A percentile compares a stretch with the other conserved stretches of the same genome.
These are phyloP conservation scores for Microstegium vimineum DNA, from an alignment of 176 grass and related monocot genomes.

Conservation along the genomic window DNA sequence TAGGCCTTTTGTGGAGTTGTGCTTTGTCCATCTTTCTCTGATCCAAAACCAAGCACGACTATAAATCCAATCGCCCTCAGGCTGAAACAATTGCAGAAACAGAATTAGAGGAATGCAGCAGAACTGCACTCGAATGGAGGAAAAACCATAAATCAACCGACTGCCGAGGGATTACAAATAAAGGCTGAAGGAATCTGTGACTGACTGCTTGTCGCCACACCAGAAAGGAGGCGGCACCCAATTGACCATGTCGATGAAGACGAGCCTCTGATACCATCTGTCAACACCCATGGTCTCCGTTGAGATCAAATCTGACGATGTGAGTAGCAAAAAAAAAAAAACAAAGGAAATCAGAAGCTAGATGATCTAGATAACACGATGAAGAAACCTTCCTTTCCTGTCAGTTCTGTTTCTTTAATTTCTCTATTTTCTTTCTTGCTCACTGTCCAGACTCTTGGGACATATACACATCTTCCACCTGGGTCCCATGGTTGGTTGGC, in stretches of 20 bases:
- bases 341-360: not conserved
- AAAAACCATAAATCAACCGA: not conserved
- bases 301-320: not conserved
- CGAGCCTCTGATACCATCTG: not conserved
- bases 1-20: not conserved
- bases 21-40: not conserved
- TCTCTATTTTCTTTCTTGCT: not conserved
- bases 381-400: not conserved
- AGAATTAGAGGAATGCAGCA: not conserved
- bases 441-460: not conserved
- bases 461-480: not conserved
- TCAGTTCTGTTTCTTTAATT: not conserved
- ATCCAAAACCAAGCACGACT: not conserved
- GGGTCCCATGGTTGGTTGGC: not conserved
- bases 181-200: not conserved
- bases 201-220: not conserved
- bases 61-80: not conserved
- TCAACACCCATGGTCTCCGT: not conserved
- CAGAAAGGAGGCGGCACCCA: not conserved
- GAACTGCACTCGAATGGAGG: not conserved
- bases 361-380: not conserved
- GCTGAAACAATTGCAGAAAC: not conserved
- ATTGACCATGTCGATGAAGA: not conserved
- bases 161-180: not conserved
- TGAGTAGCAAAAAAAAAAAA: not conserved